These are phyloP conservation scores for Osmanthus fragrans DNA, from an alignment of 257 asterid species.

Conservation along the genomic window DNA sequence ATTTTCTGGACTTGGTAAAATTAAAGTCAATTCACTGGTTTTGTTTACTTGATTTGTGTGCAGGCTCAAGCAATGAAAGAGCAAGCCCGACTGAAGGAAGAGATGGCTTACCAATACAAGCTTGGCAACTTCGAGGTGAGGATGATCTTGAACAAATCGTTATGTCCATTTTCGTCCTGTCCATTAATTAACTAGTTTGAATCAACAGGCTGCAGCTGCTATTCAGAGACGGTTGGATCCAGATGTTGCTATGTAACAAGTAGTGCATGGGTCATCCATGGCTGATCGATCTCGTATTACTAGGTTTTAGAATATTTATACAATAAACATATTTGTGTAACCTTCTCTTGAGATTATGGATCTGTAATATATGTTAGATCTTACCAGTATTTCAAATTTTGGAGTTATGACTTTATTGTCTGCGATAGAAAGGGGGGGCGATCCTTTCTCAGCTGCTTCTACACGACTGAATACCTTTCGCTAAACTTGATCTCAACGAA, in stretches of 20 bases:
- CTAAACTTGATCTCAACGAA: no score
- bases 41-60: conserved; percentile 11
- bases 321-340: neutral
- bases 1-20: neutral
- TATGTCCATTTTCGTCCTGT: neutral
- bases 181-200: neutral
- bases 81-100: conserved; percentile 92
- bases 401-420: neutral
- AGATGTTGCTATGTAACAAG: conserved; percentile 63
- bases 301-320: neutral
- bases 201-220: conserved; percentile 92
- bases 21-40: neutral
- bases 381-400: neutral
- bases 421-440: neutral
- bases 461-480: neutral
- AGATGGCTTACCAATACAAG: conserved; percentile 96
- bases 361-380: neutral
- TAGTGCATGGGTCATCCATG: neutral
- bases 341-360: neutral
- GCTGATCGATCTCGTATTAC: neutral
- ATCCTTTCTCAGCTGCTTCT: neutral
- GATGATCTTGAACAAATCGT: neutral
- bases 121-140: conserved; percentile 90
- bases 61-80: conserved; percentile 99
- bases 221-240: conserved; percentile 96